A percentile compares a stretch with the other conserved stretches of the same genome.
Conservation (phyloP, 306 rosid species). For the Cercis canadensis region DNA sequence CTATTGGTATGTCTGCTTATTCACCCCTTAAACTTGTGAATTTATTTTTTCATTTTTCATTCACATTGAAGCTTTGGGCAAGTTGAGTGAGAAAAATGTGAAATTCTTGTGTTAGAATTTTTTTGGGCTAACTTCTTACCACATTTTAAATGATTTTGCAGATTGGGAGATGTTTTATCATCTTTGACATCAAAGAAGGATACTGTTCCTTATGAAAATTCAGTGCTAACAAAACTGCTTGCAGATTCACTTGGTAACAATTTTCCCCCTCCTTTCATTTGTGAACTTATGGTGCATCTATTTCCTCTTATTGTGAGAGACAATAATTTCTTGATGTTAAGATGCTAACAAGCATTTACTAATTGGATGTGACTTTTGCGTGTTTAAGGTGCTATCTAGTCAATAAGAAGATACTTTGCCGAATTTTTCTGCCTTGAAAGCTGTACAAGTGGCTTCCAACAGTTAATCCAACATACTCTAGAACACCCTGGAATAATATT, state of each 20-base stretch:
- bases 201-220: conserved; percentile 52
- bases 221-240: conserved; percentile 49
- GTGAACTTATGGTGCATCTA: conserved; percentile 27
- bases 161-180: conserved; percentile 61
- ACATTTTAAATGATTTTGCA: conserved; percentile 34
- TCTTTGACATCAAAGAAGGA: conserved; percentile 58
- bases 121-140: conserved; percentile 25
- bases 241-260: conserved; percentile 56
- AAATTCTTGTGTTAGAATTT: conserved; percentile 1
- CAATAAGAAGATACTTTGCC: conserved; percentile 4
- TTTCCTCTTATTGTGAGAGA: conserved; percentile 24
- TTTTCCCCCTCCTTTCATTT: conserved; percentile 24
- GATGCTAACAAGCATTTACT: conserved; percentile 5
- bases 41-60: too few species aligned
- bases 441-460: too few species aligned
- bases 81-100: conserved; percentile 11
- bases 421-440: not conserved
- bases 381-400: conserved; percentile 2
- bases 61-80: too few species aligned
- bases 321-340: conserved; percentile 3
- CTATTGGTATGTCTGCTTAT: too few species aligned
- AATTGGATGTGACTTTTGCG: conserved; percentile 2
- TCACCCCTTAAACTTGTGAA: too few species aligned
- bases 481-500: not conserved
- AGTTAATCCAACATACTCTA: conserved; percentile 6